Percentiles rank a stretch among this genome's conserved stretches.
These are phyloP conservation scores for Trichosporon sp. DNA, from an alignment of 1,284 basidiomycete species.

Conservation along the genomic window DNA sequence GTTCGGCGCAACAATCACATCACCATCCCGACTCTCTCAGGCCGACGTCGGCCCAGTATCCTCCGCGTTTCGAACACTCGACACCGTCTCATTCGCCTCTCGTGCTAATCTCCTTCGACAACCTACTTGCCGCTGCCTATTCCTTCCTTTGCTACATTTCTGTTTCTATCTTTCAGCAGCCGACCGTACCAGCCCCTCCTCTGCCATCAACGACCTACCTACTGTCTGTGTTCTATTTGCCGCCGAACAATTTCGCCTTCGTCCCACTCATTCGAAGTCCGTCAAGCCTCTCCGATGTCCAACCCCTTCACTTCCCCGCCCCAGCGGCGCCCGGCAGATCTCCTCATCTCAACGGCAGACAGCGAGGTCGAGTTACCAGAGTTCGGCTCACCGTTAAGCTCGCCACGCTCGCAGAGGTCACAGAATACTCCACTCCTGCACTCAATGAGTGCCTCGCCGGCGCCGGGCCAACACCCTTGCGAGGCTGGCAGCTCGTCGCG, in stretches of 20 bases:
- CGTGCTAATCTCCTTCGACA: neutral
- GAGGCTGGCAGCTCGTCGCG: neutral
- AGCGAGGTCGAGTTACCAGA: conserved; percentile 11
- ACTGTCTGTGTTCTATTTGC: neutral
- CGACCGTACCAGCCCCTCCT: neutral
- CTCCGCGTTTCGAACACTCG: neutral
- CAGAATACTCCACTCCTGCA: neutral
- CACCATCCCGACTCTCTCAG: neutral
- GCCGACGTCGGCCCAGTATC: conserved; percentile 7
- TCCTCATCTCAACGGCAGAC: neutral
- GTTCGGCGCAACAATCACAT: neutral
- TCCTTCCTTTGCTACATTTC: neutral
- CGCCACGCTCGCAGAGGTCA: conserved; percentile 7
- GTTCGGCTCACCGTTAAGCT: neutral
- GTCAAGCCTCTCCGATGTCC: neutral
- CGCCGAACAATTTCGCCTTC: neutral
- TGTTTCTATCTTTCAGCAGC: neutral
- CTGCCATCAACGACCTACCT: neutral
- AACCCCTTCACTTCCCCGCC: conserved; percentile 15
- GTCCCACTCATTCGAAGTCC: neutral
- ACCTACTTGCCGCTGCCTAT: neutral
- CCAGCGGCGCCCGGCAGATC: conserved; percentile 6
- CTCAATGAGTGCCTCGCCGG: neutral
- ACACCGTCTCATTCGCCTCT: neutral
- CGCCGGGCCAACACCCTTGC: conserved; percentile 12